These are phyloP conservation scores for Daldinia eschscholtzii DNA, from an alignment of 2,329 filamentous ascomycete species.

Conservation along the genomic window DNA sequence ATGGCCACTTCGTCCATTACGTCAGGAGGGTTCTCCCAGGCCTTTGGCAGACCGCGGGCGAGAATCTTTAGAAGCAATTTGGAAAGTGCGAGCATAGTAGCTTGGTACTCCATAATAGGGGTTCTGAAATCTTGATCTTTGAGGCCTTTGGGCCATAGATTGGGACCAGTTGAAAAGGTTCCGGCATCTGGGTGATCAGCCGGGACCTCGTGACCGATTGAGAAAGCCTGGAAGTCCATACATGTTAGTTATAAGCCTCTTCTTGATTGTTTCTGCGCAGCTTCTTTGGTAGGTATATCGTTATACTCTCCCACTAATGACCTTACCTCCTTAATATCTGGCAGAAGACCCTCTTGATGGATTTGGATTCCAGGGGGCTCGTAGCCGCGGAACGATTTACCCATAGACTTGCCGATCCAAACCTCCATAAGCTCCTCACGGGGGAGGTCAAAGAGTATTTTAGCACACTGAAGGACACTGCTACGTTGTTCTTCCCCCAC, in stretches of 20 bases:
- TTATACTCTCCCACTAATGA: background rate
- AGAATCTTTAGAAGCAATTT: conserved; percentile 47
- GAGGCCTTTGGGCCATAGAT: conserved; percentile 48
- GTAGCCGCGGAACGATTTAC: conserved; percentile 49
- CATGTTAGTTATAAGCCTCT: conserved; percentile 9
- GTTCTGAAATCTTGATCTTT: conserved; percentile 46
- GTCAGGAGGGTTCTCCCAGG: conserved; percentile 43
- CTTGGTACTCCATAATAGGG: conserved; percentile 49
- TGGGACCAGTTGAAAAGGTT: conserved; percentile 50
- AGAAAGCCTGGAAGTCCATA: conserved; percentile 39
- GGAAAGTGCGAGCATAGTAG: conserved; percentile 47
- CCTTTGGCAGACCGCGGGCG: conserved; percentile 43
- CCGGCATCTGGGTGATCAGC: conserved; percentile 47
- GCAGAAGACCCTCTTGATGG: conserved; percentile 48
- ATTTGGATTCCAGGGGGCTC: conserved; percentile 48
- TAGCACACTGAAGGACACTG: conserved; percentile 41
- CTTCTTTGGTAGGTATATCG: background rate
- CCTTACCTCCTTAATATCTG: conserved; percentile 49
- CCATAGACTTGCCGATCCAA: conserved; percentile 47
- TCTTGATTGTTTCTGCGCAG: background rate
- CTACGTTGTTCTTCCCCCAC: conserved; percentile 44
- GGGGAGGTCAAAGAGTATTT: conserved; percentile 46
- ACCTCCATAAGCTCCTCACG: conserved; percentile 49
- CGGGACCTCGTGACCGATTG: conserved; percentile 46
- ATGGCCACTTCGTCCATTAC: conserved; percentile 43